Evolutionary conservation across 2,329 filamentous ascomycete genomes (phyloP).

Genomic region (Leptosphaerulina australis): DNA sequence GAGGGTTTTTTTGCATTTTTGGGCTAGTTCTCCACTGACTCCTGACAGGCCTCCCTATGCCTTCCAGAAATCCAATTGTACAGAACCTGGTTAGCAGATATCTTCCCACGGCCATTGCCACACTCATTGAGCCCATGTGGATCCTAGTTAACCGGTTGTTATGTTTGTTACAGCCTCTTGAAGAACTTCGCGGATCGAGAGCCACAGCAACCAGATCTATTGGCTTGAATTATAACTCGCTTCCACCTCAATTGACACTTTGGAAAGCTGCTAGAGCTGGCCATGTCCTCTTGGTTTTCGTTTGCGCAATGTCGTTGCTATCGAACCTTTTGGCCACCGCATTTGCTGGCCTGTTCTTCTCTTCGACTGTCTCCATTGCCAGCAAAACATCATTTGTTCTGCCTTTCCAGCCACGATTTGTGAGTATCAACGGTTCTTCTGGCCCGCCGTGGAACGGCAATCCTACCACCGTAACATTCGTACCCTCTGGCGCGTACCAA

Average conservation of each 20-base stretch:
- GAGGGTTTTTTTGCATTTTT: not conserved
- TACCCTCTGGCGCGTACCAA: conserved; percentile 25
- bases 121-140: conserved; percentile 62
- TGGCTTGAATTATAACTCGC: conserved; percentile 58
- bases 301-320: conserved; percentile 57
- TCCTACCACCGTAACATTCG: no score
- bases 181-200: conserved; percentile 53
- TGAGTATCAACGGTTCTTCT: conserved; percentile 27
- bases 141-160: conserved; percentile 59
- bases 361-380: conserved; percentile 26
- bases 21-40: not conserved
- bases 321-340: conserved; percentile 60
- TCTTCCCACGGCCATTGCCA: conserved; percentile 60
- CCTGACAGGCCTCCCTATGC: conserved; percentile 45
- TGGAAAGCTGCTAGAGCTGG: conserved; percentile 52
- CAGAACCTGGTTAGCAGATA: conserved; percentile 54
- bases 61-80: conserved; percentile 44
- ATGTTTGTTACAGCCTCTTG: conserved; percentile 61
- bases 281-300: conserved; percentile 54
- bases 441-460: no score
- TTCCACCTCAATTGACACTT: conserved; percentile 60
- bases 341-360: conserved; percentile 58
- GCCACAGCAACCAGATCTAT: conserved; percentile 33
- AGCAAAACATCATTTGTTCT: conserved; percentile 7
- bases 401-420: conserved; percentile 21